A percentile compares a stretch with the other conserved stretches of the same genome.
Evolutionary conservation across 2,329 filamentous ascomycete genomes (phyloP).

Genomic region (Exophiala calicioides): DNA sequence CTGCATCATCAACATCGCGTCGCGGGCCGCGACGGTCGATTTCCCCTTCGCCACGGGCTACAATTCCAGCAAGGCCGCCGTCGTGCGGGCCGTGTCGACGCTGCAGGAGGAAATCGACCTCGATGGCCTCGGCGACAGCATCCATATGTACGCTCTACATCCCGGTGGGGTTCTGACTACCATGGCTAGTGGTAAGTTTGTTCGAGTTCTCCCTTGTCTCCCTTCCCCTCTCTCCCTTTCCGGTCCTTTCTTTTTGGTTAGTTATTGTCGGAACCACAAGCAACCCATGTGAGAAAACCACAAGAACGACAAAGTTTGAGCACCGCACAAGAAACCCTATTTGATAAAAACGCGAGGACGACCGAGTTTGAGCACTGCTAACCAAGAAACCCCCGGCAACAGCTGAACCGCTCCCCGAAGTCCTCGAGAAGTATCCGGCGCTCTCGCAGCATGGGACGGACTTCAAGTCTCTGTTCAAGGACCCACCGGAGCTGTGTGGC

Average conservation of each 20-base stretch:
- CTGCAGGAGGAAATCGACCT: conserved; percentile 24
- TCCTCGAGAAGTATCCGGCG: conserved; percentile 12
- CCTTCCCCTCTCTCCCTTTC: neutral
- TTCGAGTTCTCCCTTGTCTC: too few relatives aligned
- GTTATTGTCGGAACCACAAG: too few relatives aligned
- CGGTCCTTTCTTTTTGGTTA: too few relatives aligned
- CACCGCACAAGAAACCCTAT: too few relatives aligned
- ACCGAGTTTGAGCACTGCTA: too few relatives aligned
- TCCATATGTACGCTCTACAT: conserved; percentile 22
- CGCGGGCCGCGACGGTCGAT: conserved; percentile 22
- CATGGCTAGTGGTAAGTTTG: conserved; percentile 16
- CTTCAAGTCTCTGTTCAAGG: conserved; percentile 21
- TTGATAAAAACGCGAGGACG: too few relatives aligned
- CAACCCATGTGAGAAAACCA: too few relatives aligned
- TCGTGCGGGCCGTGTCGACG: conserved; percentile 17
- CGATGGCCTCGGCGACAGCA: conserved; percentile 13
- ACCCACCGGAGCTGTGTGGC: conserved; percentile 22
- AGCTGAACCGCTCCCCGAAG: conserved; percentile 14
- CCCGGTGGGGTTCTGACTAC: conserved; percentile 16
- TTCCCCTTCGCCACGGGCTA: conserved; percentile 21
- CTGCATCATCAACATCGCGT: conserved; percentile 23
- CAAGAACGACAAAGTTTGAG: too few relatives aligned
- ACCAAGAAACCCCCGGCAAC: neutral
- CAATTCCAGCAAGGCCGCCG: conserved; percentile 20
- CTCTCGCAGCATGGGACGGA: conserved; percentile 7